Base-by-base conservation (phyloP, 257 asterid species). In the Petunia secreta region DNA sequence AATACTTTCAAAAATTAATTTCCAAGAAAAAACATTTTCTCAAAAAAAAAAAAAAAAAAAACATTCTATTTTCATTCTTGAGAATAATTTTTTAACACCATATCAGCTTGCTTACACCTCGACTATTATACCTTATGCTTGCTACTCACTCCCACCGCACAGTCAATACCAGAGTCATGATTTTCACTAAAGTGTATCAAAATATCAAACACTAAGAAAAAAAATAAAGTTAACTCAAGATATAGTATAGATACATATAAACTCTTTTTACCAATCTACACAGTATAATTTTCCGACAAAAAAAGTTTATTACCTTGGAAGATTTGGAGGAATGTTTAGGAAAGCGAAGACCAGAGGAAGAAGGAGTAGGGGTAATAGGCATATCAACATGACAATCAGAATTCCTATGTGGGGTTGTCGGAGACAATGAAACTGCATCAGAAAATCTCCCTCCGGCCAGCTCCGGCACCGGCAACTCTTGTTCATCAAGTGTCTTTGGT, bases 281-380 rank as follows among this genome's bases (percentile, higher is more conserved):
- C 25, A 0, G 25, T 25, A 25, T 25, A 25, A 25, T 25, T 25
- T 25, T 25, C 25, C 25, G 25, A 25, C 25, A 25, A 25, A 25
- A 25, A 25, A 25, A 25, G 25, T 52, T 46, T 52, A 8, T 54
- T 6, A 94, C 98, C 98, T 92, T 86, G 16, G 84, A 74, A 63
- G 94, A 89, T 87, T 83, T 85, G 79, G 90, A 85, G 73, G 89
- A 85, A 60, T 83, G 85, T 54, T 82, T 90, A 1, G 94, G 90
- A 85, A 84, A 80, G 5, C 80, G 91, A 83, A 90, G 93, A 80
- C 91, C 93, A 77, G 94, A 91, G 75, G 98, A 93, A 25, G 98
- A 91, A 59, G 97, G 92, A 82, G 91, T 86, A 41, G 96, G 95
- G 8, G 93, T 91, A 39, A 89, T 86, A 14, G 94, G 92, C 94